A percentile compares a stretch with the other conserved stretches of the same genome.
Evolutionary conservation across 495 filamentous ascomycete genomes (phyloP).

Genomic region (Acidomyces sp.): DNA sequence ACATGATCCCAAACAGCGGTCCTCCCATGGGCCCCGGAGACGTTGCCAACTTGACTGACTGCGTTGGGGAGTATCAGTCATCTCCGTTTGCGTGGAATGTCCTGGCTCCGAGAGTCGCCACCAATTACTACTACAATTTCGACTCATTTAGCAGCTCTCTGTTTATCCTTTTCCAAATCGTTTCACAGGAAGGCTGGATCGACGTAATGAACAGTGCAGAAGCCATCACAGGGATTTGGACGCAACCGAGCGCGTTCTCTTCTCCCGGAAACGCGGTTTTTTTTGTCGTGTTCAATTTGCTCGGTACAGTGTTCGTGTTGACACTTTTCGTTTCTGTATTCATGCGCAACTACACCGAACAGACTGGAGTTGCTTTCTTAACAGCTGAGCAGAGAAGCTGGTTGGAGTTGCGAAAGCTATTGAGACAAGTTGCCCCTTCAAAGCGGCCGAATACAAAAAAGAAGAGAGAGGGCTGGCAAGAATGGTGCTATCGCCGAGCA

Average conservation of each 20-base stretch:
- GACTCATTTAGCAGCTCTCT: conserved; percentile 85
- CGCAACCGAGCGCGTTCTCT: conserved; percentile 53
- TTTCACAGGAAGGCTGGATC: conserved; percentile 95
- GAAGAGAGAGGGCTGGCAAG: conserved; percentile 60
- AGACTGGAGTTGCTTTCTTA: conserved; percentile 92
- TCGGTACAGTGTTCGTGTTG: conserved; percentile 93
- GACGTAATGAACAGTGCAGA: conserved; percentile 78
- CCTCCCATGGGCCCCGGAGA: too few species aligned
- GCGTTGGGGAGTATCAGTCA: conserved; percentile 67
- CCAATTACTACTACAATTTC: conserved; percentile 81
- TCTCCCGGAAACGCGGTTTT: conserved; percentile 80
- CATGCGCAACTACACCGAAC: conserved; percentile 98
- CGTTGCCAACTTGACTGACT: conserved; percentile 51
- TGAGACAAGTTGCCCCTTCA: conserved; percentile 86
- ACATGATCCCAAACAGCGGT: too few species aligned
- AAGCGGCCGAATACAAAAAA: conserved; percentile 69
- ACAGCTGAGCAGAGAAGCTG: conserved; percentile 95
- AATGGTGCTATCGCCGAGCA: conserved; percentile 87
- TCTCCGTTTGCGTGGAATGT: conserved; percentile 72
- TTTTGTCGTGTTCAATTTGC: conserved; percentile 91
- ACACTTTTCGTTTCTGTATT: conserved; percentile 98
- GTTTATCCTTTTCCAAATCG: conserved; percentile 97
- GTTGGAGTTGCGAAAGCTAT: conserved; percentile 86
- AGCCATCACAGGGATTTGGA: conserved; percentile 61
- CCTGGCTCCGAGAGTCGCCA: conserved; percentile 62